Evolutionary conservation across 2,329 filamentous ascomycete genomes (phyloP).

Genomic region (Chaetomiaceae sp.): DNA sequence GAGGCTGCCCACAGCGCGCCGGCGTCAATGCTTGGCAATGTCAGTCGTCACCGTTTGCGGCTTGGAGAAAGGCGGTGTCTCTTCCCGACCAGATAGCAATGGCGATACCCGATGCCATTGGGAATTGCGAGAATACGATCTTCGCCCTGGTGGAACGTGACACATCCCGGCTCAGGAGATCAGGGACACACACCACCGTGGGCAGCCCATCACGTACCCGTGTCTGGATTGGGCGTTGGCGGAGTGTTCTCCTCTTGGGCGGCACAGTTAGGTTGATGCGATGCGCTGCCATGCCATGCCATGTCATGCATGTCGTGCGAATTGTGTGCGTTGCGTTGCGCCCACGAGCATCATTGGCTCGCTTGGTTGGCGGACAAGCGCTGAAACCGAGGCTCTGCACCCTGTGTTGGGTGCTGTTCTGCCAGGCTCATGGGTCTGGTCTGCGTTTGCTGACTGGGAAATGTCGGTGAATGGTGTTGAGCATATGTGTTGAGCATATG

Average conservation of each 20-base stretch:
- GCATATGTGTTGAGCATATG: background rate
- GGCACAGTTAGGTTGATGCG: background rate
- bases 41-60: slow-evolving; percentile 1
- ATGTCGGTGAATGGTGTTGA: slow-evolving; percentile 12
- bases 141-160: background rate
- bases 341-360: background rate
- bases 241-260: background rate
- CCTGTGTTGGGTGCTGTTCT: background rate
- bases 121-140: slow-evolving; percentile 19
- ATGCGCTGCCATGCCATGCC: background rate
- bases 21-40: background rate
- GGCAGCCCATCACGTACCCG: background rate
- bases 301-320: slow-evolving; percentile 2
- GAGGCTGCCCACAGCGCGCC: background rate
- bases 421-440: slow-evolving; percentile 4
- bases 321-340: slow-evolving; percentile 5
- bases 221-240: background rate
- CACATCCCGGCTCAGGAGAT: background rate
- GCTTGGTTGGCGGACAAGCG: slow-evolving; percentile 9
- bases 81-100: too few species aligned
- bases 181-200: background rate
- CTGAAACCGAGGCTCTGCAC: slow-evolving; percentile 20
- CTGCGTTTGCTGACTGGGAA: slow-evolving; percentile 9
- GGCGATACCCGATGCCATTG: too few species aligned
- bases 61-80: background rate